phyloP scores from a whole-genome alignment of 192 early-diverging fungal genomes.

The Backusella westeae region DNA sequence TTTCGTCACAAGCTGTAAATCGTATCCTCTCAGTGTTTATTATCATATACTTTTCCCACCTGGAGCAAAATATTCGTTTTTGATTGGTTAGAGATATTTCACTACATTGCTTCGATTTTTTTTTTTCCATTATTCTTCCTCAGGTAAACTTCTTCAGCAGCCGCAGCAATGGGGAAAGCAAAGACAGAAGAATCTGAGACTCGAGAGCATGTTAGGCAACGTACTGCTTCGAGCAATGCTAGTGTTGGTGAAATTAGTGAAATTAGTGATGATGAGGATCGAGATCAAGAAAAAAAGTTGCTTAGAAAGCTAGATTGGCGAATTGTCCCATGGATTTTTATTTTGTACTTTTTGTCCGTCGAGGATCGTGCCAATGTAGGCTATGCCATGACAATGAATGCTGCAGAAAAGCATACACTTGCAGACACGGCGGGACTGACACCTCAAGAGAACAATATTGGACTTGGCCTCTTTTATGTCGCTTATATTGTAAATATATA shows the following conservation, averaged over 20 bases:
- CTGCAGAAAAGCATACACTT: slow-evolving; percentile 26
- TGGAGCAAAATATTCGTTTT: background rate
- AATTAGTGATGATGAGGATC: background rate
- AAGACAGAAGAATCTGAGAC: background rate
- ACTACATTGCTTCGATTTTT: background rate
- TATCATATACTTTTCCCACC: background rate
- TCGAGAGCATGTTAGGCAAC: background rate
- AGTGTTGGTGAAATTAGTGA: background rate
- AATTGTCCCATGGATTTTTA: slow-evolving; percentile 36
- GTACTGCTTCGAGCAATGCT: background rate
- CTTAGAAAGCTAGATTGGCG: slow-evolving; percentile 34
- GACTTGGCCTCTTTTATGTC: slow-evolving; percentile 33
- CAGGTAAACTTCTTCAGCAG: background rate
- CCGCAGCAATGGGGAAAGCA: background rate
- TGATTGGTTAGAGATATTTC: background rate
- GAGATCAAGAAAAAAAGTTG: slow-evolving; percentile 22
- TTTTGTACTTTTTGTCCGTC: slow-evolving; percentile 31
- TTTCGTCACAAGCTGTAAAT: no score
- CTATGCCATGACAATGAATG: slow-evolving; percentile 37
- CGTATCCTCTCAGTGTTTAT: no score
- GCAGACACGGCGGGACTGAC: slow-evolving; percentile 17
- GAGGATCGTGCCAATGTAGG: slow-evolving; percentile 36
- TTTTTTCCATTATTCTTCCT: background rate
- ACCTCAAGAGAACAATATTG: slow-evolving; percentile 29
- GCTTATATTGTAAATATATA: slow-evolving; percentile 33